These are phyloP conservation scores for Tylopilus orsonianus DNA, from an alignment of 1,284 basidiomycete genomes.

Conservation along the genomic window DNA sequence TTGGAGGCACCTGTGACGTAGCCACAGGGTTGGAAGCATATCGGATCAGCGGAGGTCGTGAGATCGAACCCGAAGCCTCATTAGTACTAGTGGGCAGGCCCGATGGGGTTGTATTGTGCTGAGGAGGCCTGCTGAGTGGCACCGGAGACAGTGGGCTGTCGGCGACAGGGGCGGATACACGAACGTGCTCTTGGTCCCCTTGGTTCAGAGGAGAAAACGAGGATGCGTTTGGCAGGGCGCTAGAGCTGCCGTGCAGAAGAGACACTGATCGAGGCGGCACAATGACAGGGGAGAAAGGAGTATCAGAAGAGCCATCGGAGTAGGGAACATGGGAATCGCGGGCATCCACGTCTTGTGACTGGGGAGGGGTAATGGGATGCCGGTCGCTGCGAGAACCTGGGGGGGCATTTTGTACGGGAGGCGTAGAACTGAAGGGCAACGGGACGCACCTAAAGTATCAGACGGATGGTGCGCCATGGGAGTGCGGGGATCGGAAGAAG, in stretches of 20 bases:
- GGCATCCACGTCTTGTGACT: slow-evolving; percentile 39
- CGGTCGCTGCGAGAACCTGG: slow-evolving; percentile 25
- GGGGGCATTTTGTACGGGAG: slow-evolving; percentile 26
- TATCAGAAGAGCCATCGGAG: slow-evolving; percentile 17
- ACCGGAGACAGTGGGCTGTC: slow-evolving; percentile 1
- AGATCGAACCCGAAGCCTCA: slow-evolving; percentile 2
- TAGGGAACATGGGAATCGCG: slow-evolving; percentile 32
- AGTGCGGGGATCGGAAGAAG: slow-evolving; percentile 32
- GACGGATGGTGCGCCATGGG: slow-evolving; percentile 42
- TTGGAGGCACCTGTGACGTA: slow-evolving; percentile 6
- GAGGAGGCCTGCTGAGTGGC: slow-evolving; percentile 10
- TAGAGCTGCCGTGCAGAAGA: slow-evolving; percentile 20
- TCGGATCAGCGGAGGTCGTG: slow-evolving; percentile 8
- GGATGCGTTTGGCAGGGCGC: slow-evolving; percentile 30
- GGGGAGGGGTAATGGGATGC: slow-evolving; percentile 36
- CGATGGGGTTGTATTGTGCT: slow-evolving; percentile 7
- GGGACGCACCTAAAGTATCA: slow-evolving; percentile 54
- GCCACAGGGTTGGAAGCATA: slow-evolving; percentile 5
- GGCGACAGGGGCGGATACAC: slow-evolving; percentile 1
- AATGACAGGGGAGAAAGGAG: slow-evolving; percentile 38
- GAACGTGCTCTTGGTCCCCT: slow-evolving; percentile 8
- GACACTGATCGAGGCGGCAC: slow-evolving; percentile 45
- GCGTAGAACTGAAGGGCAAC: slow-evolving; percentile 12
- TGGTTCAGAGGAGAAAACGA: slow-evolving; percentile 23
- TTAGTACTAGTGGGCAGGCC: slow-evolving; percentile 1